Base-by-base conservation (phyloP, 495 filamentous ascomycete species). In the Penicillium verhagenii region DNA sequence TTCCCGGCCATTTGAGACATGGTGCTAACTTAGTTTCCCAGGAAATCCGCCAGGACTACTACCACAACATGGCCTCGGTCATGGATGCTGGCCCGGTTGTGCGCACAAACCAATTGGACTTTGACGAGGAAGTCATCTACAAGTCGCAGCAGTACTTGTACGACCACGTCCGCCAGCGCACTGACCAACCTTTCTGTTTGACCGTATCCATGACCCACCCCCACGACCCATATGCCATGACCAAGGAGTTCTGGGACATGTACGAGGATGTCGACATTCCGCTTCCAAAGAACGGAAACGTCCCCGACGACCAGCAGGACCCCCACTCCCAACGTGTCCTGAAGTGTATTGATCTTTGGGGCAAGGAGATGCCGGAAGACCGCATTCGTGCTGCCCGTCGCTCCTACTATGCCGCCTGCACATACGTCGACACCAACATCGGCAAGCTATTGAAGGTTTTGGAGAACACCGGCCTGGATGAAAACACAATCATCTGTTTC, bases 71-170 rank as follows among this genome's bases (percentile, higher is more conserved):
- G 71, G 87, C 86, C 52, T 94, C 90, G 8, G 91, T 96, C 57
- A 74, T 90, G 67, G 89, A 96, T 63, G 91, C 91, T 1, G 91
- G 91, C 8, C 78, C 82, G 3, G 92, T 90, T 50, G 82, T 94
- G 25, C 81, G 90, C 53, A 91, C 87, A 61, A 96, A 96, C 74
- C 91, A 96, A 74, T 80, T 96, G n/a, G 91, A 96, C 63, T 96
- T 90, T 58, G 91, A 96, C 60, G 90, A 94, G 72, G 91, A 96
- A 69, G 90, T 94, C 60, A 91, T 94, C 80, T 91, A 90, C 71
- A 86, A 84, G 72, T 82, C 86, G 6, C 85, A 79, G 29, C 90
- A 93, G 69, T 96, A 90, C 65, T 74, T 96, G 31, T 92, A 88
- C 68, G 86, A 93, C 71, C 82, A 91, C 56, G 88, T 91, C 19